phyloP scores from a whole-genome alignment of 768 basidiomycete genomes.

The Phaeotremella fagi region DNA sequence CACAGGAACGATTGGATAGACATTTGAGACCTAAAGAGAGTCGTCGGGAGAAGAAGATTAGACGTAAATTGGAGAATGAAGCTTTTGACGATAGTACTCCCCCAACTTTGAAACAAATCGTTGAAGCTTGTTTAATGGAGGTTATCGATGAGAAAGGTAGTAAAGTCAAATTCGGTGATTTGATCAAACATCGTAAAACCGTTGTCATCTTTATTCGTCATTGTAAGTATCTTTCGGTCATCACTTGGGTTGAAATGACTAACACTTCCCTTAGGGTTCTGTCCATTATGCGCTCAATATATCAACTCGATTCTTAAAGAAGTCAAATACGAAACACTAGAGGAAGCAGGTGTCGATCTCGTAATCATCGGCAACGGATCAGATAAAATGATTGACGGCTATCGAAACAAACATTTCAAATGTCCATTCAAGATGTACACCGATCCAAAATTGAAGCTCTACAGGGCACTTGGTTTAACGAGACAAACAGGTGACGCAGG shows the following conservation, averaged over 20 bases:
- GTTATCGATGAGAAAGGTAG: constrained; percentile 67
- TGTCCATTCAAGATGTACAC: constrained; percentile 72
- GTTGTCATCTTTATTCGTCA: constrained; percentile 82
- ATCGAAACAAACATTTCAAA: constrained; percentile 65
- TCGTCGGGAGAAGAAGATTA: constrained; percentile 28
- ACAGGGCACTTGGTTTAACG: constrained; percentile 73
- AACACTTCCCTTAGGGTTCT: constrained; percentile 52
- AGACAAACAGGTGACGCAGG: constrained; percentile 54
- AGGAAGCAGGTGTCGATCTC: constrained; percentile 56
- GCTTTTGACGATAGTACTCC: constrained; percentile 42
- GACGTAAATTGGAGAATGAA: constrained; percentile 33
- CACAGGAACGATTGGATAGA: constrained; percentile 1
- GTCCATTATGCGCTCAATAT: constrained; percentile 82
- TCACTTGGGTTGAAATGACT: background rate
- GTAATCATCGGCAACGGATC: constrained; percentile 77
- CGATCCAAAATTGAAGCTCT: constrained; percentile 66
- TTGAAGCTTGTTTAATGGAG: constrained; percentile 59
- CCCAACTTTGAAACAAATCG: constrained; percentile 59
- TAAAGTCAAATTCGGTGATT: constrained; percentile 62
- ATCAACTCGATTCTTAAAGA: constrained; percentile 62
- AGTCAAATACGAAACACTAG: constrained; percentile 54
- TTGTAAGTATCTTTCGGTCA: constrained; percentile 58
- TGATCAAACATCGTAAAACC: constrained; percentile 56
- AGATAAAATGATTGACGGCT: constrained; percentile 68
- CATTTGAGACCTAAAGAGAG: constrained; percentile 20